Base-by-base conservation (phyloP, 768 basidiomycete species). In the Auricularia heimuer region DNA sequence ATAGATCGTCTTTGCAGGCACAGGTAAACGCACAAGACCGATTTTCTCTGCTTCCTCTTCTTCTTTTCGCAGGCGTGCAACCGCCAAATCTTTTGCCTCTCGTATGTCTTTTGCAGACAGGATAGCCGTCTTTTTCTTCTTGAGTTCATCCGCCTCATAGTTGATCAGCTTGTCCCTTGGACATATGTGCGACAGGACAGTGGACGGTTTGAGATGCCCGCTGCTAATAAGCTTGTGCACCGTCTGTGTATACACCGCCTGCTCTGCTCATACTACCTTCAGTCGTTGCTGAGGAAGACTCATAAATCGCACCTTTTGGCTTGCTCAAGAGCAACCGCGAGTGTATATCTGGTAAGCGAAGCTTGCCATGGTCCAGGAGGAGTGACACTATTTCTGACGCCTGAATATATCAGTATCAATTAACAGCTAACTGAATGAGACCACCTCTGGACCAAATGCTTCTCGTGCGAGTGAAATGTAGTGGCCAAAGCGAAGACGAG, bases 291-390 rank as follows among this genome's bases (percentile, higher is more conserved):
- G 54, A 18, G 54, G 3, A 35, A 18, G 37, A 33, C 3, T 16
- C 12, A 18, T 35, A 24, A 12, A 68, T 71, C 69, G 67, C 70
- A 89, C 91, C 77, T 76, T 87, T 88, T 12, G 79, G 73, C 69
- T 90, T 85, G 65, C 75, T 76, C 16, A 77, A 75, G 18, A 79
- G 76, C 33, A 89, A 68, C 33, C 42, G 39, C 33, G 33, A n/a
- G 39, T 76, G 66, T 60, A 96, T 85, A 64, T 93, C 88, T 69
- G 84, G 84, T 3, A 86, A 81, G 61, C 85, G 85, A 70, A 96
- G 81, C 73, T 94, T 95, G 44, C 95, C 95, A 71, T 93, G 88
- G 71, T 94, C 85, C 63, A 96, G 77, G 34, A 96, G 78, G 11
- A 85, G 75, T 69, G 87, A 85, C 24, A 97, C 78, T 63, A 98